Conservation (phyloP, 2,329 filamentous ascomycete species). For the Diaporthe humulicola region DNA sequence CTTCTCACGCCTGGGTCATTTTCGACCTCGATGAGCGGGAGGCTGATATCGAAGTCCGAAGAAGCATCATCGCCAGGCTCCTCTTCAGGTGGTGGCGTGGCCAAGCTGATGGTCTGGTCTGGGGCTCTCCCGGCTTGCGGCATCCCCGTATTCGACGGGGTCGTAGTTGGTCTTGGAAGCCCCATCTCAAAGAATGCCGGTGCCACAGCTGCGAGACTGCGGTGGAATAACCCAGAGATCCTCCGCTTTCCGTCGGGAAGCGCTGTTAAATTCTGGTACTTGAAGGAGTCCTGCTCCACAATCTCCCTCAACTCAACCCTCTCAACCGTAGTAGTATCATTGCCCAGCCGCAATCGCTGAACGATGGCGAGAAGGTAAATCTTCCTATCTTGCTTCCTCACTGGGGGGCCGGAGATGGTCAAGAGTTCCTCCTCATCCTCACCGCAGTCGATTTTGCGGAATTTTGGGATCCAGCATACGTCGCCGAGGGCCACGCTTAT, state of each 20-base stretch:
- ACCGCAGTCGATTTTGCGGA: conserved; percentile 31
- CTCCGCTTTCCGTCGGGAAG: conserved; percentile 8
- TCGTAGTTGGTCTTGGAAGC: background rate
- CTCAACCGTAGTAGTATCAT: background rate
- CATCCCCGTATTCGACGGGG: background rate
- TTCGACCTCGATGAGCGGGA: conserved; percentile 28
- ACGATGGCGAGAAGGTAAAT: conserved; percentile 27
- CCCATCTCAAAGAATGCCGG: background rate
- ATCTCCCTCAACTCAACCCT: conserved; percentile 26
- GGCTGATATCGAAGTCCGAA: background rate
- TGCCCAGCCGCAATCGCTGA: conserved; percentile 6
- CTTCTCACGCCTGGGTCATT: conserved; percentile 13
- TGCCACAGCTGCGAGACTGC: background rate
- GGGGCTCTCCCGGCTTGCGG: background rate
- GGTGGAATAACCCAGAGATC: conserved; percentile 15
- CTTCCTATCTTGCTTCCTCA: conserved; percentile 21
- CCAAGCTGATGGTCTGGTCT: background rate
- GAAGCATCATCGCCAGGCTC: background rate
- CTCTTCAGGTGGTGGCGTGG: conserved; percentile 11
- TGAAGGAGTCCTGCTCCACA: conserved; percentile 30
- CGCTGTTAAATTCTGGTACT: conserved; percentile 31
- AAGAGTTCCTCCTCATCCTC: conserved; percentile 29
- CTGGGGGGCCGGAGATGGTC: conserved; percentile 33
- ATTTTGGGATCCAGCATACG: conserved; percentile 38
- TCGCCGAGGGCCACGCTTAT: conserved; percentile 8